A percentile compares a stretch with the other conserved stretches of the same genome.
phyloP scores from a whole-genome alignment of 768 basidiomycete species.

The Suillus alpinus region DNA sequence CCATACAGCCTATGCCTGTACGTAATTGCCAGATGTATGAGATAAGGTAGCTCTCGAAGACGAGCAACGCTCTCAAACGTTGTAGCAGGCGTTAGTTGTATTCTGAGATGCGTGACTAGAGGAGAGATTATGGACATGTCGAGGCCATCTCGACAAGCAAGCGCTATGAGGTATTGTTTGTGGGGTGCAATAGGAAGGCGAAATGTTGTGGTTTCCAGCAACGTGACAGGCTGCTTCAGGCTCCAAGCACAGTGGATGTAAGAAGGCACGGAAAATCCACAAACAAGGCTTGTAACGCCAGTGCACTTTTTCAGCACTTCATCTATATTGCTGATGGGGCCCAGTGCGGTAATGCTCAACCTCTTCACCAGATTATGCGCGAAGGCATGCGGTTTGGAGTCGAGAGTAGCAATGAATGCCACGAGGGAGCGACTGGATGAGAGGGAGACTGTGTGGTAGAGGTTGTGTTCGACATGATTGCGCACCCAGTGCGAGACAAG shows the following conservation, averaged over 20 bases:
- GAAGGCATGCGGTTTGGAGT: conserved; percentile 22
- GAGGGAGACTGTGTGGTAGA: conserved; percentile 38
- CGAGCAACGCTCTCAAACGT: conserved; percentile 8
- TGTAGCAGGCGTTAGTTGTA: conserved; percentile 24
- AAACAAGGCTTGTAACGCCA: conserved; percentile 32
- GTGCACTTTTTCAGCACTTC: conserved; percentile 29
- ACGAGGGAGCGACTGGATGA: conserved; percentile 27
- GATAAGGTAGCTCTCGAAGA: conserved; percentile 11
- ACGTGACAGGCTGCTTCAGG: not conserved
- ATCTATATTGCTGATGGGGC: conserved; percentile 32
- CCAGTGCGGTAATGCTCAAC: conserved; percentile 35
- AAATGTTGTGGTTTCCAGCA: conserved; percentile 1
- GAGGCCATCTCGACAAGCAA: conserved; percentile 36
- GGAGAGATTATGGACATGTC: conserved; percentile 29
- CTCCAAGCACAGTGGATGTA: conserved; percentile 15
- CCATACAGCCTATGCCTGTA: conserved; percentile 4
- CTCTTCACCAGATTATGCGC: conserved; percentile 25
- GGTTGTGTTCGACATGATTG: conserved; percentile 31
- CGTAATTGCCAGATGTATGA: conserved; percentile 17
- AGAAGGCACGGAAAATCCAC: conserved; percentile 32
- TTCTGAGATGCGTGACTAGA: conserved; percentile 32
- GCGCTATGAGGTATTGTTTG: conserved; percentile 34
- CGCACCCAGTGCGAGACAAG: conserved; percentile 35
- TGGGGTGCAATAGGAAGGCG: conserved; percentile 11
- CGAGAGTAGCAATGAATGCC: conserved; percentile 27